Evolutionary conservation across 225 moss, liverwort and hornwort species (phyloP).

Genomic region (Thuidium tamariscinum): DNA sequence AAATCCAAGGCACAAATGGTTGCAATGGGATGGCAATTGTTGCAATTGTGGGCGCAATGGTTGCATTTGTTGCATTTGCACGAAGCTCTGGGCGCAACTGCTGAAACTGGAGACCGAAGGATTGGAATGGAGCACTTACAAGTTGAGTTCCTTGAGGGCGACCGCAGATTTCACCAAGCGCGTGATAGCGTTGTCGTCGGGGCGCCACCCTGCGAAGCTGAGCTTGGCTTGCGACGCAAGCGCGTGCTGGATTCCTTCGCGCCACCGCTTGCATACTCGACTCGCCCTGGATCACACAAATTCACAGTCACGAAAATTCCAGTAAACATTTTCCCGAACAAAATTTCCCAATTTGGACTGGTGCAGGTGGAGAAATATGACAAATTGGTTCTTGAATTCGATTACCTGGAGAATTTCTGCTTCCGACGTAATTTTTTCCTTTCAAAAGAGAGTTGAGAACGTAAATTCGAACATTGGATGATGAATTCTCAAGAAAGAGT

Average conservation of each 20-base stretch:
- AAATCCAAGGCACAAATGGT: background rate
- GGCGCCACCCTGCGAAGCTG: slow-evolving; percentile 88
- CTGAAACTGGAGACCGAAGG: background rate
- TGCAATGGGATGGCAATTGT: background rate
- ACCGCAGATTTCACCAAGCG: slow-evolving; percentile 65
- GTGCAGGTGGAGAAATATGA: background rate
- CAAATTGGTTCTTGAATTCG: background rate
- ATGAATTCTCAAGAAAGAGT: background rate
- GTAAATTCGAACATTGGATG: background rate
- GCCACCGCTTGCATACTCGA: slow-evolving; percentile 72
- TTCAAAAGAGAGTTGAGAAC: background rate
- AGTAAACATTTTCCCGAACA: too few species aligned
- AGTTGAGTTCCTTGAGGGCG: slow-evolving; percentile 75
- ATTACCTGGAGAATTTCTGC: background rate
- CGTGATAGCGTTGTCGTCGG: slow-evolving; percentile 62
- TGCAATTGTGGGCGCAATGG: background rate
- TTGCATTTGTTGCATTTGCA: background rate
- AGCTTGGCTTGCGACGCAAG: slow-evolving; percentile 59
- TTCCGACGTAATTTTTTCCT: too few species aligned
- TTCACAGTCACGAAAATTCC: background rate
- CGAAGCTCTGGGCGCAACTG: too few species aligned
- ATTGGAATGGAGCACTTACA: slow-evolving; percentile 29
- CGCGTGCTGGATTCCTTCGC: slow-evolving; percentile 55
- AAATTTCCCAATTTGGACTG: background rate
- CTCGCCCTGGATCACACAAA: slow-evolving; percentile 43